Evolutionary conservation across 225 moss, liverwort and hornwort genomes (phyloP).

Genomic region (Polytrichum commune): DNA sequence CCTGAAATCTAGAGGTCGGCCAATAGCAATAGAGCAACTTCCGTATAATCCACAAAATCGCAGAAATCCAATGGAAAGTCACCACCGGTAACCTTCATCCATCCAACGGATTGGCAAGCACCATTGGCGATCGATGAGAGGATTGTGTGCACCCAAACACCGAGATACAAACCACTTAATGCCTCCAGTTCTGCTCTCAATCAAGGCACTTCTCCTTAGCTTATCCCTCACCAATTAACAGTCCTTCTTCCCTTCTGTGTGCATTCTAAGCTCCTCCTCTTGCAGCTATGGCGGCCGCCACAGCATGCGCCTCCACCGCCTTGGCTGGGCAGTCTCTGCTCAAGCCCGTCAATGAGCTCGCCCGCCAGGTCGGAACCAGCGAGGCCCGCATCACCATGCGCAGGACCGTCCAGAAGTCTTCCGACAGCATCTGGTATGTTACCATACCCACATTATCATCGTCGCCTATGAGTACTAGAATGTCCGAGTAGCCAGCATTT

Average conservation of each 20-base stretch:
- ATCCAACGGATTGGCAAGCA: background rate
- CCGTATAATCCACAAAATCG: background rate
- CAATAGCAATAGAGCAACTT: background rate
- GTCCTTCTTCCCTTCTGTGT: background rate
- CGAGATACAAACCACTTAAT: background rate
- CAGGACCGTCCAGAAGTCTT: conserved; percentile 12
- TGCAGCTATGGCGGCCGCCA: conserved; percentile 46
- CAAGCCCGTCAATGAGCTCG: conserved; percentile 38
- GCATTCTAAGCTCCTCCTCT: background rate
- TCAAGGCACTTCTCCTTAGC: background rate
- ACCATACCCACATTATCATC: too few relatives aligned
- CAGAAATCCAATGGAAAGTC: too few relatives aligned
- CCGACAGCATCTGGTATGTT: conserved; percentile 27
- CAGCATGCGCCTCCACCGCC: conserved; percentile 54
- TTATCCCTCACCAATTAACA: too few relatives aligned
- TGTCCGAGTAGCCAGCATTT: too few relatives aligned
- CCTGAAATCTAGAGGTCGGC: too few relatives aligned
- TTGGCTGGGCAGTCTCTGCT: conserved; percentile 51
- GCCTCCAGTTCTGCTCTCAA: background rate
- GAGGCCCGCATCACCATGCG: conserved; percentile 51
- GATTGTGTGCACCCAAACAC: too few relatives aligned
- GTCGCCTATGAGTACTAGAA: too few relatives aligned
- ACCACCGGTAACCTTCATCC: background rate
- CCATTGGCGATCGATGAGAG: background rate
- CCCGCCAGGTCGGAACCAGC: conserved; percentile 42